phyloP scores from a whole-genome alignment of 176 grass and related monocot species.

The Canna indica region DNA sequence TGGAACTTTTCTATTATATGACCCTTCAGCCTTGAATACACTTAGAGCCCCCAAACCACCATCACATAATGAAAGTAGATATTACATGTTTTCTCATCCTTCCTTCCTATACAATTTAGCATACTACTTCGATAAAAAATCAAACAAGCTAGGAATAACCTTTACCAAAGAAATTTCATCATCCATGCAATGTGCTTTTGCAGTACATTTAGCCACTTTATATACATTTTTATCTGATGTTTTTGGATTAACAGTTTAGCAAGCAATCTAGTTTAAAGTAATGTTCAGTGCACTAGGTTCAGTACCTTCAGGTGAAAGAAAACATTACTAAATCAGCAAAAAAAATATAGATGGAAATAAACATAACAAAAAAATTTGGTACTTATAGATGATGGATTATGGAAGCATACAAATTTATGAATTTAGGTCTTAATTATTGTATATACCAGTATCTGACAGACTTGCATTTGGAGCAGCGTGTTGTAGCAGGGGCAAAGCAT shows the following conservation, averaged over 20 bases:
- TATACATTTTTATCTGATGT: not conserved
- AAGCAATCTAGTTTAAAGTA: not conserved
- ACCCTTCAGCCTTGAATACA: too few species aligned
- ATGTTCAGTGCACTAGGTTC: not conserved
- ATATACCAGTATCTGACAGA: slow-evolving; percentile 97
- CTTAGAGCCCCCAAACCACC: too few species aligned
- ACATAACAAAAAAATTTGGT: not conserved
- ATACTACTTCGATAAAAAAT: not conserved
- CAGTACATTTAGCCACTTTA: not conserved
- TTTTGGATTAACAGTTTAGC: not conserved
- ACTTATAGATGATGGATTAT: not conserved
- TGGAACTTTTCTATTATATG: too few species aligned
- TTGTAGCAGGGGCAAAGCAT: slow-evolving; percentile 78
- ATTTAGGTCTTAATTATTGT: not conserved
- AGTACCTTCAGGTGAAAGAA: not conserved
- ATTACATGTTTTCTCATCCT: too few species aligned
- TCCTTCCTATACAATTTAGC: not conserved
- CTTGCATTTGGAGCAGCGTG: slow-evolving; percentile 94
- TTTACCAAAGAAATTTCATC: not conserved
- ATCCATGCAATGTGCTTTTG: too few species aligned
- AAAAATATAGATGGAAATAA: not conserved
- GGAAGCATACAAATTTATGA: not conserved
- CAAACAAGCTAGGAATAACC: not conserved
- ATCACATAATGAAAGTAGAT: too few species aligned
- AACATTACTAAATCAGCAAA: not conserved